Conservation (phyloP, 1,284 basidiomycete species). For the Caloboletus inedulis region DNA sequence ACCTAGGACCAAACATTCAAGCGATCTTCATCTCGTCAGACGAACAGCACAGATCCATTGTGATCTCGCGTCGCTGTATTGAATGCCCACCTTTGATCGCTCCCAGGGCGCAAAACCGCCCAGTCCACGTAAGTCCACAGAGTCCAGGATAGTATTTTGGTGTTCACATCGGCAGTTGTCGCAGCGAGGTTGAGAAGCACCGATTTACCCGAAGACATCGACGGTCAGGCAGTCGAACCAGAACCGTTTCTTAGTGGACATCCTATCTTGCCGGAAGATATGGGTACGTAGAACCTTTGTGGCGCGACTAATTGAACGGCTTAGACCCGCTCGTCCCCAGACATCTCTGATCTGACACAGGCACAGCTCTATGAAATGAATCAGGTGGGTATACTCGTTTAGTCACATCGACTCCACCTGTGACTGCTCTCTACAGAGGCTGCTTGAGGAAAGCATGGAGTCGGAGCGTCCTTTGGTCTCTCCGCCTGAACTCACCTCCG, state of each 20-base stretch:
- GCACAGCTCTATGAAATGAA: constrained; percentile 50
- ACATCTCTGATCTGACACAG: constrained; percentile 32
- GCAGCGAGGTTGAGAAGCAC: constrained; percentile 30
- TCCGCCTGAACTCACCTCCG: constrained; percentile 44
- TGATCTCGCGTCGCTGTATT: not conserved
- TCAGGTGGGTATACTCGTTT: constrained; percentile 33
- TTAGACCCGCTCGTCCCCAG: constrained; percentile 17
- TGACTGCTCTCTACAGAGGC: constrained; percentile 33
- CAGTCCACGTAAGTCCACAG: constrained; percentile 25
- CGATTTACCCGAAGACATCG: constrained; percentile 22
- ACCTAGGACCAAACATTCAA: not conserved
- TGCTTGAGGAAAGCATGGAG: constrained; percentile 47
- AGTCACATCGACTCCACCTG: constrained; percentile 1
- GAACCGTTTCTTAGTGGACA: constrained; percentile 30
- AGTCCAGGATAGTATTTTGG: not conserved
- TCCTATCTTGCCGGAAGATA: constrained; percentile 31
- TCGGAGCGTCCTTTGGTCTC: constrained; percentile 52
- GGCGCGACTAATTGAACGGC: not conserved
- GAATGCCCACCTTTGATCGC: constrained; percentile 17
- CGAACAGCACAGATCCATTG: not conserved
- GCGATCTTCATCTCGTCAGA: not conserved
- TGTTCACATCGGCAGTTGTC: not conserved
- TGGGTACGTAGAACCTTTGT: constrained; percentile 20
- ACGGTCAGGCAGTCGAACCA: not conserved
- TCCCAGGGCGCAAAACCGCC: constrained; percentile 15